Evolutionary conservation across 345 rosid genomes (phyloP).

Genomic region (Hibiscus trionum): DNA sequence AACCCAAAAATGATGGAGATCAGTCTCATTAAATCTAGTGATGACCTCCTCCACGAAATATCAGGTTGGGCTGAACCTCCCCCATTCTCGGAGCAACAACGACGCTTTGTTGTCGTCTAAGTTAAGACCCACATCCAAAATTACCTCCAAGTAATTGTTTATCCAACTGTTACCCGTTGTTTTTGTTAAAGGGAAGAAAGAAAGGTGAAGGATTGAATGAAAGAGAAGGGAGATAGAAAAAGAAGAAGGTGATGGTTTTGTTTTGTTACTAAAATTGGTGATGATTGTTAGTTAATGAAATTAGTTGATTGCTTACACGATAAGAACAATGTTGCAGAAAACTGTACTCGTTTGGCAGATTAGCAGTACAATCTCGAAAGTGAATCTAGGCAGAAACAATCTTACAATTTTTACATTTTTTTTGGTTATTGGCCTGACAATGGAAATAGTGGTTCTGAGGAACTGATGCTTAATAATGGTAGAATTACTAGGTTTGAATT

Average conservation of each 20-base stretch:
- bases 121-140: slow-evolving; percentile 89
- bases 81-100: slow-evolving; percentile 80
- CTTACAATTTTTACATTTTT: not conserved
- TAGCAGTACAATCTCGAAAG: not conserved
- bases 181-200: too few relatives aligned
- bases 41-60: slow-evolving; percentile 97
- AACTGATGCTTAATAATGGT: too few relatives aligned
- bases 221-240: not conserved
- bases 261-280: not conserved
- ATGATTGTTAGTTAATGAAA: slow-evolving; percentile 2
- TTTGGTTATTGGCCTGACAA: too few relatives aligned
- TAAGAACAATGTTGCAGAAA: not conserved
- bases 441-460: too few relatives aligned
- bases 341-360: not conserved
- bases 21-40: slow-evolving; percentile 95
- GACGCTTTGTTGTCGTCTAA: slow-evolving; percentile 81
- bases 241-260: not conserved
- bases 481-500: too few relatives aligned
- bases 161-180: slow-evolving; percentile 99
- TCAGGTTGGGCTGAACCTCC: slow-evolving; percentile 91
- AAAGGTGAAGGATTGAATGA: not conserved
- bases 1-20: slow-evolving; percentile 88
- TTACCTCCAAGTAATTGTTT: slow-evolving; percentile 93
- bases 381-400: not conserved
- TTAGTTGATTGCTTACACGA: slow-evolving; percentile 5